Conservation (phyloP, 495 filamentous ascomycete genomes). For the Annulohypoxylon maeteangense region DNA sequence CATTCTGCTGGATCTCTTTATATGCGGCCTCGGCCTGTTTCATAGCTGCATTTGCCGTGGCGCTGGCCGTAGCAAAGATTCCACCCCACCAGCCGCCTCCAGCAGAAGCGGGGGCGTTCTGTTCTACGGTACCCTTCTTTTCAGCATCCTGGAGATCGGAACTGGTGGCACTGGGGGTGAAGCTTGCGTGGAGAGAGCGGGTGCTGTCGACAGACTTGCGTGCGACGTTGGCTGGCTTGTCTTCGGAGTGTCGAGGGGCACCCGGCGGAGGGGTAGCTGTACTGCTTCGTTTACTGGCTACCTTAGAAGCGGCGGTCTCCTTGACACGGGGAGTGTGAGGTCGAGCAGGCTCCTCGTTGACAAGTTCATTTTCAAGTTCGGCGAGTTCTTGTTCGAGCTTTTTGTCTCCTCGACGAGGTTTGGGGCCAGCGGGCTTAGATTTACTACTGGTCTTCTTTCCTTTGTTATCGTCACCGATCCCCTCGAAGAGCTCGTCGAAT, state of each 20-base stretch:
- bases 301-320: slow-evolving; percentile 64
- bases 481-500: slow-evolving; percentile 83
- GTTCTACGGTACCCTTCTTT: slow-evolving; percentile 55
- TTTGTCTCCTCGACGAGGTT: slow-evolving; percentile 55
- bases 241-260: slow-evolving; percentile 69
- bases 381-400: slow-evolving; percentile 75
- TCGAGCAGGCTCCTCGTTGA: slow-evolving; percentile 72
- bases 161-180: slow-evolving; percentile 61
- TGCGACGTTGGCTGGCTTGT: slow-evolving; percentile 51
- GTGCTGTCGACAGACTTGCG: slow-evolving; percentile 82
- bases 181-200: slow-evolving; percentile 70
- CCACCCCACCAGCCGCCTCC: slow-evolving; percentile 94
- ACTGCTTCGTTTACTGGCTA: slow-evolving; percentile 66
- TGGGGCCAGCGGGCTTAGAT: slow-evolving; percentile 57
- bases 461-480: slow-evolving; percentile 65
- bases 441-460: slow-evolving; percentile 58
- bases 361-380: slow-evolving; percentile 81
- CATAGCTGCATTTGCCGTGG: slow-evolving; percentile 80
- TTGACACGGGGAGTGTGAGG: slow-evolving; percentile 85
- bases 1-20: slow-evolving; percentile 94
- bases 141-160: slow-evolving; percentile 64
- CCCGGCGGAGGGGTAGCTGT: slow-evolving; percentile 65
- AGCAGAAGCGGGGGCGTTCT: slow-evolving; percentile 53
- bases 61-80: slow-evolving; percentile 70
- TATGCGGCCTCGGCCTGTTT: slow-evolving; percentile 94